phyloP scores from a whole-genome alignment of 371 early-diverging fungal species.

The Zancudomyces culisetae region DNA sequence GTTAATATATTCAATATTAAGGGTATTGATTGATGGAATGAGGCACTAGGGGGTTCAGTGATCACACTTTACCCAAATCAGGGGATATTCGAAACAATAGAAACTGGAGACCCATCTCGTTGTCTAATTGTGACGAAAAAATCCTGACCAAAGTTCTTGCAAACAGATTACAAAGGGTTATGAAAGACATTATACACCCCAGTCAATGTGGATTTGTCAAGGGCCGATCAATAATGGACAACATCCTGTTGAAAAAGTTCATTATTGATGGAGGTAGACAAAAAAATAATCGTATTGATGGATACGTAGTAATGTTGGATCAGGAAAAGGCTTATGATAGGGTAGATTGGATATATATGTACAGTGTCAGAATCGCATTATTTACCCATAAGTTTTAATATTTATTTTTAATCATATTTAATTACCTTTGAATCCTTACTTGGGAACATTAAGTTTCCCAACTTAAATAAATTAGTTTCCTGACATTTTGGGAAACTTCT shows the following conservation, averaged over 20 bases:
- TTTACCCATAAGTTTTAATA: too few relatives aligned
- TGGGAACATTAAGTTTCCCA: too few relatives aligned
- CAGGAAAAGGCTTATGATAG: constrained; percentile 2
- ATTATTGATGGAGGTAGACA: background rate
- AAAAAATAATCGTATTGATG: background rate
- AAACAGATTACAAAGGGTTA: background rate
- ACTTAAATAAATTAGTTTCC: too few relatives aligned
- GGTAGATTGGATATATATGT: background rate
- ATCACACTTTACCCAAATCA: constrained; percentile 4
- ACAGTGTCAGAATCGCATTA: too few relatives aligned
- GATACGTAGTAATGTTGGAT: background rate
- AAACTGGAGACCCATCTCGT: constrained; percentile 6
- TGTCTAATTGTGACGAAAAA: constrained; percentile 6
- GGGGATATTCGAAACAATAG: constrained; percentile 2
- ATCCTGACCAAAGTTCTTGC: constrained; percentile 2
- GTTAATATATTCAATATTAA: background rate
- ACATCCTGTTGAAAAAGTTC: background rate
- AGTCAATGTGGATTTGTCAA: constrained; percentile 1
- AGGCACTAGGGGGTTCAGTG: background rate
- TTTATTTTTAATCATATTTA: too few relatives aligned
- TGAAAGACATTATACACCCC: background rate
- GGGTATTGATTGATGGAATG: background rate
- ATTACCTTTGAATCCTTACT: too few relatives aligned
- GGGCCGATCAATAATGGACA: background rate
- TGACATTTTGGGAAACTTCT: too few relatives aligned